These are phyloP conservation scores for Pythium guiyangense DNA, from an alignment of 352 stramenopile species.

Conservation along the genomic window DNA sequence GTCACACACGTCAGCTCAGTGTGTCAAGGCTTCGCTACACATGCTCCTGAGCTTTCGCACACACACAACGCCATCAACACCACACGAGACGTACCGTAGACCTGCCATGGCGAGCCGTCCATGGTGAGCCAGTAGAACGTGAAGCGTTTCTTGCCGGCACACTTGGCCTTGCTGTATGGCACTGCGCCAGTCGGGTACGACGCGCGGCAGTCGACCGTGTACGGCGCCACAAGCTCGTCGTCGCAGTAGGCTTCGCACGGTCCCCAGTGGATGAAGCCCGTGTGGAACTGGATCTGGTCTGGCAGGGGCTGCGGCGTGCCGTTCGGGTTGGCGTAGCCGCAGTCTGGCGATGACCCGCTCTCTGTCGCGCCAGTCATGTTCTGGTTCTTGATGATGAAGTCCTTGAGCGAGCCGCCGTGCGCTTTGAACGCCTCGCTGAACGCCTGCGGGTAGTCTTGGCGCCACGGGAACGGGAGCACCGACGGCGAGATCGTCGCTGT, in stretches of 20 bases:
- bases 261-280: constrained; percentile 17
- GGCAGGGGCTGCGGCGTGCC: constrained; percentile 7
- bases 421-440: constrained; percentile 10
- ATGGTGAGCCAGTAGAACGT: constrained; percentile 16
- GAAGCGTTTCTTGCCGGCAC: constrained; percentile 9
- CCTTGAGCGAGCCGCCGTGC: constrained; percentile 12
- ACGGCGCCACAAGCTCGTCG: constrained; percentile 9
- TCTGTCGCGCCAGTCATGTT: constrained; percentile 8
- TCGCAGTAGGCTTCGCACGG: constrained; percentile 16
- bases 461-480: constrained; percentile 4
- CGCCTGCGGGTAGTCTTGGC: constrained; percentile 1
- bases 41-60: too few relatives aligned
- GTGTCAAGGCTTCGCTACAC: too few relatives aligned
- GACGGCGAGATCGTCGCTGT: constrained; percentile 4
- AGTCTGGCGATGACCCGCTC: neutral
- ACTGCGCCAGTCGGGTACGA: constrained; percentile 5
- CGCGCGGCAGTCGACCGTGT: constrained; percentile 12
- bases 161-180: constrained; percentile 12
- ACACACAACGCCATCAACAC: neutral
- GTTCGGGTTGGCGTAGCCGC: constrained; percentile 5
- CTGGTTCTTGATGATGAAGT: constrained; percentile 33
- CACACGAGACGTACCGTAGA: constrained; percentile 8
- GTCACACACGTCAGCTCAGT: too few relatives aligned
- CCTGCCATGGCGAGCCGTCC: constrained; percentile 13
- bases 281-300: constrained; percentile 12